Evolutionary conservation across 345 rosid species (phyloP), one percentile per base, ranked within the genome.

Genomic region (Corchorus capsularis): DNA sequence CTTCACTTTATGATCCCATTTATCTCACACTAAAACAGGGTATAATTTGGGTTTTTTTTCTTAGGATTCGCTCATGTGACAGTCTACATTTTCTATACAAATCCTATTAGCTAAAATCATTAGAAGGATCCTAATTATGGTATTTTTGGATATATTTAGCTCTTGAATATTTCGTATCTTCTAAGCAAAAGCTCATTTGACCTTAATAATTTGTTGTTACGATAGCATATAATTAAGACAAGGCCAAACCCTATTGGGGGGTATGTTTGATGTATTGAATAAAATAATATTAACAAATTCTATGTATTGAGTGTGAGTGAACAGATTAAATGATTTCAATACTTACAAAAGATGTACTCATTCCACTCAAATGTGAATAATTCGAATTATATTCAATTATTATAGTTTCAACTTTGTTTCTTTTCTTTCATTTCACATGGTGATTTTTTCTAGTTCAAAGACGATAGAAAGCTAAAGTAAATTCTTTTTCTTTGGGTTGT

Each of bases 121-220:
- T 32, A 14, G 41, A 7, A 49, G 27, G 27, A 27, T 27, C 27
- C 22, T 15, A 15, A 11, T 2, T 43, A 47, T 27, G 14, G 43
- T 20, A 20, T 56, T 41, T 57, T 46, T 20, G n/a, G n/a, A 39
- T 57, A 37, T 19, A 37, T 39, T 53, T 27, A 27, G 27, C 27
- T 27, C 8, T 54, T 10, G 62, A 68, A 49, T 52, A 55, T 72
- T 71, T 41, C 75, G 65, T 72, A 39, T 57, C 53, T 56, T 57
- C 39, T 55, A 72, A 72, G 66, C 54, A 56, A 72, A 55, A 20
- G 11, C 4, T 5, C 13, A 41, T 13, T 3, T 22, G 11, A 67
- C n/a, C 17, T 49, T 69, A 32, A 27, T 27, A 27, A 27, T 27
- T 27, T 27, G 27, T 27, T 27, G 27, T 49, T 68, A 41, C 8